Percentiles rank a stretch among this genome's conserved stretches.
phyloP scores from a whole-genome alignment of 805 yeast genomes.

The Yamadazyma takamatsuzukensis region DNA sequence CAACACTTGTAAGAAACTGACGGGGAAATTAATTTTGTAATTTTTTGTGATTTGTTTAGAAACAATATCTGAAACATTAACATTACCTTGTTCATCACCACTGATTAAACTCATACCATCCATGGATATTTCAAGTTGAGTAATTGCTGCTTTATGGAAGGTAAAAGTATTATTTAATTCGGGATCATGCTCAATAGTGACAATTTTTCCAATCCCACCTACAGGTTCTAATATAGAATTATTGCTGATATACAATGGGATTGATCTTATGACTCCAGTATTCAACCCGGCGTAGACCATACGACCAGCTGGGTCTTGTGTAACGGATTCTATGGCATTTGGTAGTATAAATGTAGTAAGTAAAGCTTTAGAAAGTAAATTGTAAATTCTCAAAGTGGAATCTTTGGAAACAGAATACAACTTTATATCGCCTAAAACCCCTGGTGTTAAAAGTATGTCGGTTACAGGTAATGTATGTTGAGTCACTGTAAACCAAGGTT shows the following conservation, averaged over 20 bases:
- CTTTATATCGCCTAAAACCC: conserved; percentile 55
- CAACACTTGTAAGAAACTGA: conserved; percentile 25
- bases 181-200: conserved; percentile 49
- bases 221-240: conserved; percentile 49
- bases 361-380: conserved; percentile 42
- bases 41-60: conserved; percentile 66
- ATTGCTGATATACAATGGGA: conserved; percentile 45
- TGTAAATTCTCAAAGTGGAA: conserved; percentile 70
- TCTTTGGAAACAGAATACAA: conserved; percentile 71
- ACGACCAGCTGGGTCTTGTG: conserved; percentile 77
- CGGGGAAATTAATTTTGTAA: conserved; percentile 39
- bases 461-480: conserved; percentile 60
- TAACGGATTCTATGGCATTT: conserved; percentile 51
- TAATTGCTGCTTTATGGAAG: conserved; percentile 48
- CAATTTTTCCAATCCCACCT: conserved; percentile 55
- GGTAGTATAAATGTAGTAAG: conserved; percentile 73
- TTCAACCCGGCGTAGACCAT: conserved; percentile 65
- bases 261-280: conserved; percentile 56
- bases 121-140: conserved; percentile 56
- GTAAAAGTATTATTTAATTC: conserved; percentile 49
- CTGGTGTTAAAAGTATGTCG: conserved; percentile 44
- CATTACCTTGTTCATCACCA: conserved; percentile 72
- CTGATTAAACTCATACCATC: conserved; percentile 73
- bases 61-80: conserved; percentile 63
- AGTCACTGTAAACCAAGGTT: conserved; percentile 56